A percentile compares a stretch with the other conserved stretches of the same genome.
Evolutionary conservation across 805 yeast species (phyloP).

Genomic region (Isabelozyma gotoi): DNA sequence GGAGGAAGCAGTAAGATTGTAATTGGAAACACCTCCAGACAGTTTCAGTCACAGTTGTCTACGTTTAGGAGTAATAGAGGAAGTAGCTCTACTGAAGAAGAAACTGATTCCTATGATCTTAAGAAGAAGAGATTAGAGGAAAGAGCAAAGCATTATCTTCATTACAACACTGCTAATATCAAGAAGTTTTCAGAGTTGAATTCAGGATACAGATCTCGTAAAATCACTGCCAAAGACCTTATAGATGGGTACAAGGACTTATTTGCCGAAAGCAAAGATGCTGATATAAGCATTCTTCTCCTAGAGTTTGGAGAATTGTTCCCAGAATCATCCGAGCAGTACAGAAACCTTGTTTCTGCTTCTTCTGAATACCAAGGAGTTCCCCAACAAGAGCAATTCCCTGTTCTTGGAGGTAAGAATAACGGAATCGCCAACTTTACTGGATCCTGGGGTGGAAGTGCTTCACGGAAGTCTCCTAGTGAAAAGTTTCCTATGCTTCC

Average conservation of each 20-base stretch:
- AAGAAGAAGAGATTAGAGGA: constrained; percentile 72
- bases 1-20: constrained; percentile 44
- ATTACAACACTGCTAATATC: constrained; percentile 49
- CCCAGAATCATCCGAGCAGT: constrained; percentile 45
- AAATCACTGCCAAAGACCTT: constrained; percentile 49
- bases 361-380: constrained; percentile 7
- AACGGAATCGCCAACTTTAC: constrained; percentile 3
- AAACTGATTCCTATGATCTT: constrained; percentile 41
- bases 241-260: constrained; percentile 46
- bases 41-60: constrained; percentile 61
- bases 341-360: constrained; percentile 31
- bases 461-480: constrained; percentile 5
- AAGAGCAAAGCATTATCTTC: constrained; percentile 77
- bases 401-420: constrained; percentile 39
- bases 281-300: constrained; percentile 57
- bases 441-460: constrained; percentile 25
- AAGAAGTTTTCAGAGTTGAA: constrained; percentile 51
- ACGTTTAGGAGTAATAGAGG: constrained; percentile 42
- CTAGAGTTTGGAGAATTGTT: constrained; percentile 61
- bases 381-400: constrained; percentile 44
- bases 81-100: constrained; percentile 14
- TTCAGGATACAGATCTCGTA: constrained; percentile 43
- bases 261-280: constrained; percentile 39
- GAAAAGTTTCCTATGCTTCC: constrained; percentile 37
- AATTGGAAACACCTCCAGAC: constrained; percentile 34